Percentiles rank a stretch among this genome's conserved stretches.
These are phyloP conservation scores for Dioscorea alata DNA, from an alignment of 106 monocot genomes.

Conservation along the genomic window DNA sequence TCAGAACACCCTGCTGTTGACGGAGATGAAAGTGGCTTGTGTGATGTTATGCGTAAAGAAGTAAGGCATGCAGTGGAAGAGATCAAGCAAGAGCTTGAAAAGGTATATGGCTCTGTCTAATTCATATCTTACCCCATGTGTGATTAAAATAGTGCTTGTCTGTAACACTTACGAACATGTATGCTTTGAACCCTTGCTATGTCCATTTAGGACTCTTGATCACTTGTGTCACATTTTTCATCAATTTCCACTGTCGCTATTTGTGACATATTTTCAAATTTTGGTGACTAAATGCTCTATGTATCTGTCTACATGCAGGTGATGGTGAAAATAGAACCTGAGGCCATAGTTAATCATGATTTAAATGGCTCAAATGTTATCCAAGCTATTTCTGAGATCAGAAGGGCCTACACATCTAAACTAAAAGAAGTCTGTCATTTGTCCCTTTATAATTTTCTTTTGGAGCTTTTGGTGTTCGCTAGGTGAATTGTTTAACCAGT, in stretches of 20 bases:
- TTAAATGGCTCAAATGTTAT: conserved; percentile 22
- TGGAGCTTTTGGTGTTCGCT: too few relatives aligned
- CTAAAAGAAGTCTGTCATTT: conserved; percentile 48
- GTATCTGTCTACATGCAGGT: conserved; percentile 23
- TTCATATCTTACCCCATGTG: too few relatives aligned
- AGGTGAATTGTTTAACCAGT: too few relatives aligned
- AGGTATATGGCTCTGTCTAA: conserved; percentile 20
- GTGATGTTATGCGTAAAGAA: conserved; percentile 82
- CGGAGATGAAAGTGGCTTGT: conserved; percentile 37
- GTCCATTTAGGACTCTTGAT: not conserved
- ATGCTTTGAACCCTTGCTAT: not conserved
- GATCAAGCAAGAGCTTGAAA: conserved; percentile 76
- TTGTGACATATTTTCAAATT: not conserved
- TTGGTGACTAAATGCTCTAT: not conserved
- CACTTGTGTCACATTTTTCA: not conserved
- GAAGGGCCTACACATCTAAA: conserved; percentile 61
- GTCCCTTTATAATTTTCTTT: too few relatives aligned
- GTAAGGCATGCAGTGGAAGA: conserved; percentile 68
- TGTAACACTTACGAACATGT: too few relatives aligned
- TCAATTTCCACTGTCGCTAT: too few relatives aligned
- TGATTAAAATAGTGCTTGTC: too few relatives aligned
- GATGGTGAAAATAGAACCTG: conserved; percentile 32
- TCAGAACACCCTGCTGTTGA: conserved; percentile 41
- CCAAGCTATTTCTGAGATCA: conserved; percentile 60
- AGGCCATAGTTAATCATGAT: conserved; percentile 12